A percentile compares a stretch with the other conserved stretches of the same genome.
Conservation (phyloP, 2,329 filamentous ascomycete species). For the Beauveria bassiana region DNA sequence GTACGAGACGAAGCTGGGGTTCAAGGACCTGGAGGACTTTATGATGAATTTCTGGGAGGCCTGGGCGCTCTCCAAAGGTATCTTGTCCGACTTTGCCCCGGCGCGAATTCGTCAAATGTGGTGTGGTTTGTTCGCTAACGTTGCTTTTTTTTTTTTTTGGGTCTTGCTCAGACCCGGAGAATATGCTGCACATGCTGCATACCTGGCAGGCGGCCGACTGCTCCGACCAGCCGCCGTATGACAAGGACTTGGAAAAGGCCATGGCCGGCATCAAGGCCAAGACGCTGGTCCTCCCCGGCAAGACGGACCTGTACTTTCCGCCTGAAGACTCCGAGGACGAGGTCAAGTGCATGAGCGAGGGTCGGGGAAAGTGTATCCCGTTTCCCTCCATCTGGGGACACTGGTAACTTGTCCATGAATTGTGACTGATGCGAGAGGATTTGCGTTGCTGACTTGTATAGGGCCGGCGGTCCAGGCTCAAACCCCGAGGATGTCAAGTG, state of each 20-base stretch:
- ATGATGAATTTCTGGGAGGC: constrained; percentile 68
- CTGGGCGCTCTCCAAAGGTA: constrained; percentile 58
- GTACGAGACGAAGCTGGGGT: constrained; percentile 58
- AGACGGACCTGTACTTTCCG: constrained; percentile 76
- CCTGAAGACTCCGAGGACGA: constrained; percentile 73
- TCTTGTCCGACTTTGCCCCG: no score
- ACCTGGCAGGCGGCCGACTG: constrained; percentile 73
- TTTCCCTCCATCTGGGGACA: constrained; percentile 37
- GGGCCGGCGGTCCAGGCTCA: constrained; percentile 64
- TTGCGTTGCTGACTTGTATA: constrained; percentile 10
- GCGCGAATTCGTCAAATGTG: no score
- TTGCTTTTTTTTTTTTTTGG: no score
- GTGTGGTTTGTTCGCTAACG: no score
- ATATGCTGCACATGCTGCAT: constrained; percentile 65
- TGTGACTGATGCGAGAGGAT: not conserved
- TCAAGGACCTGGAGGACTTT: constrained; percentile 63
- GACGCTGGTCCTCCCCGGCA: constrained; percentile 60
- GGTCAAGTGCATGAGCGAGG: constrained; percentile 40
- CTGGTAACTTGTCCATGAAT: constrained; percentile 18
- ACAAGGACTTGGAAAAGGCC: constrained; percentile 56
- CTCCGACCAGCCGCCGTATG: constrained; percentile 60
- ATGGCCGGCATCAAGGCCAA: constrained; percentile 66
- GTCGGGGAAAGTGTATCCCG: constrained; percentile 26
- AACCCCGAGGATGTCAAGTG: constrained; percentile 63
- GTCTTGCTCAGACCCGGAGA: constrained; percentile 54